These are phyloP conservation scores for Copromyces sp. DNA, from an alignment of 495 filamentous ascomycete genomes.

Conservation along the genomic window DNA sequence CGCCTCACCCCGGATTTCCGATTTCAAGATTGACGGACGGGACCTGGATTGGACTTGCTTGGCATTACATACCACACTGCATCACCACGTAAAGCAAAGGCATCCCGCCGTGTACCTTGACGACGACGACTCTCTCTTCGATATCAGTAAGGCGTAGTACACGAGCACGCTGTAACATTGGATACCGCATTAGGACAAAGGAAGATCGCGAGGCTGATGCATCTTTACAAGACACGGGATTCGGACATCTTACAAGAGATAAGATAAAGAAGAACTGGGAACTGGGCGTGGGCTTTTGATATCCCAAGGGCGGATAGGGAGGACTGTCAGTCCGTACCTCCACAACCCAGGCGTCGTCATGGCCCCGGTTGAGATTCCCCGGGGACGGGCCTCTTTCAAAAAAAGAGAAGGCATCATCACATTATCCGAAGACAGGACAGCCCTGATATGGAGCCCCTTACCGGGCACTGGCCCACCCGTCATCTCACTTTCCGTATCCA, in stretches of 20 bases:
- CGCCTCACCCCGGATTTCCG: background rate
- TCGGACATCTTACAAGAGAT: background rate
- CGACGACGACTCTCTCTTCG: background rate
- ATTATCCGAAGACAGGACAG: slow-evolving; percentile 55
- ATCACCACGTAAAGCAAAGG: background rate
- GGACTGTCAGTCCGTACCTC: background rate
- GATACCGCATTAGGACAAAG: background rate
- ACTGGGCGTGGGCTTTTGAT: background rate
- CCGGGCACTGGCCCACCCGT: slow-evolving; percentile 42
- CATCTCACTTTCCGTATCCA: slow-evolving; percentile 58
- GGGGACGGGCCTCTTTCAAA: slow-evolving; percentile 74
- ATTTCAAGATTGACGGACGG: background rate
- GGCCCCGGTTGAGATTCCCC: slow-evolving; percentile 45
- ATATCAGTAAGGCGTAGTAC: background rate
- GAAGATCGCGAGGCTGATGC: background rate
- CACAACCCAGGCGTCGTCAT: slow-evolving; percentile 5
- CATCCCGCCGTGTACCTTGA: background rate
- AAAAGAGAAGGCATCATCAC: slow-evolving; percentile 88
- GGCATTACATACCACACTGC: background rate
- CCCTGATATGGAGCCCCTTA: slow-evolving; percentile 71
- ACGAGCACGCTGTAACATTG: background rate
- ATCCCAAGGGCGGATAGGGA: background rate
- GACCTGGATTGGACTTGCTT: background rate
- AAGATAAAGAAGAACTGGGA: background rate
- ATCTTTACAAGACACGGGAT: background rate